Percentiles rank a stretch among this genome's conserved stretches.
These are phyloP conservation scores for Capsicum baccatum DNA, from an alignment of 257 asterid genomes.

Conservation along the genomic window DNA sequence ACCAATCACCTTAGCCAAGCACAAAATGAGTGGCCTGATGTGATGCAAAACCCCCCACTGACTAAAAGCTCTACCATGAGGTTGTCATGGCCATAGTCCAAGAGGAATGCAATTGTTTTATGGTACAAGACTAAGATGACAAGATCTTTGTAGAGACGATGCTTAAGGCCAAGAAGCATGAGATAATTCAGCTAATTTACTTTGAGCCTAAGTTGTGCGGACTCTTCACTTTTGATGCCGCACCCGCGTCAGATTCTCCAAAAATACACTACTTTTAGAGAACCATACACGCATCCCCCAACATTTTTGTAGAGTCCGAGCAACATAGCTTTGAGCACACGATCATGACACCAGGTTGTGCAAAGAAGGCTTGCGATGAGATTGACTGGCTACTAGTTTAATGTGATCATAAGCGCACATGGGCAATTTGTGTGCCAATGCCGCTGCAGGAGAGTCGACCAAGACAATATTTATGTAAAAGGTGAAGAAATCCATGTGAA, in stretches of 20 bases:
- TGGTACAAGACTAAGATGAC: neutral
- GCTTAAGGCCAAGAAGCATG: neutral
- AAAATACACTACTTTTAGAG: too few species aligned
- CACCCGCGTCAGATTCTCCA: too few species aligned
- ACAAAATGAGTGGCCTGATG: neutral
- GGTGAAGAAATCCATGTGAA: neutral
- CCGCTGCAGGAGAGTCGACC: neutral
- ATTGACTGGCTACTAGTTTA: neutral
- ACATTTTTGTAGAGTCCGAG: too few species aligned
- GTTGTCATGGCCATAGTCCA: neutral
- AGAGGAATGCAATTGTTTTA: neutral
- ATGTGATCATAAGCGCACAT: neutral
- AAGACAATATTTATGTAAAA: neutral
- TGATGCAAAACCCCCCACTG: neutral
- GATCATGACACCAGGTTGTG: constrained; percentile 1
- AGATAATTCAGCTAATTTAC: neutral
- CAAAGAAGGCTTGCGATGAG: neutral
- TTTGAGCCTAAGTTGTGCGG: neutral
- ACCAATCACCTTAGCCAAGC: neutral
- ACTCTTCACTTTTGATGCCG: too few species aligned
- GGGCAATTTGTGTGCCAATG: neutral
- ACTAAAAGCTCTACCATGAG: neutral
- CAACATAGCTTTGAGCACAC: neutral
- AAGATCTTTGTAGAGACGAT: neutral
- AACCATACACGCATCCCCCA: too few species aligned